phyloP scores from a whole-genome alignment of 306 rosid species.

The Medicago arabica region DNA sequence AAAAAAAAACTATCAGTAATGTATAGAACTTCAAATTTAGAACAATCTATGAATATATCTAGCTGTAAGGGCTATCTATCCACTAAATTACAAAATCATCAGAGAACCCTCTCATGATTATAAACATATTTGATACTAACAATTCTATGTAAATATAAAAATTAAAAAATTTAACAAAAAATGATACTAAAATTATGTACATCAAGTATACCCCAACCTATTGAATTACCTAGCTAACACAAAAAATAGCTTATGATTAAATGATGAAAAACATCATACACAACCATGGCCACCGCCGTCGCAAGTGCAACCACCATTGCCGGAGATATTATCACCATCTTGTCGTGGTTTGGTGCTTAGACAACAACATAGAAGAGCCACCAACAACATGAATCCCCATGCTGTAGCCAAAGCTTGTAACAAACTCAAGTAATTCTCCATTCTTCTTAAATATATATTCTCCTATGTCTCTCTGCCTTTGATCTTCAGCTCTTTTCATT shows the following conservation, averaged over 20 bases:
- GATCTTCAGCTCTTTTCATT: constrained; percentile 21
- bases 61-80: background rate
- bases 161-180: background rate
- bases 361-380: constrained; percentile 77
- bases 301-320: constrained; percentile 65
- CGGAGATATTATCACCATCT: constrained; percentile 40
- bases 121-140: background rate
- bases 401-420: constrained; percentile 67
- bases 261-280: constrained; percentile 28
- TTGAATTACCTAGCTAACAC: background rate
- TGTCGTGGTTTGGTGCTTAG: constrained; percentile 72
- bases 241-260: background rate
- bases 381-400: constrained; percentile 69
- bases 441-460: background rate
- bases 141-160: background rate
- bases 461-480: background rate
- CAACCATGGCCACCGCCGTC: constrained; percentile 67
- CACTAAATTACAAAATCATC: background rate
- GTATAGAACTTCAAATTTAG: background rate
- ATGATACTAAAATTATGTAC: background rate
- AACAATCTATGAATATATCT: background rate
- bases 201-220: constrained; percentile 13
- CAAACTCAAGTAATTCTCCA: constrained; percentile 60
- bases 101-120: background rate
- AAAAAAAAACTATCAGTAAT: background rate